Conservation (phyloP, 495 filamentous ascomycete genomes). For the Annulohypoxylon nitens region DNA sequence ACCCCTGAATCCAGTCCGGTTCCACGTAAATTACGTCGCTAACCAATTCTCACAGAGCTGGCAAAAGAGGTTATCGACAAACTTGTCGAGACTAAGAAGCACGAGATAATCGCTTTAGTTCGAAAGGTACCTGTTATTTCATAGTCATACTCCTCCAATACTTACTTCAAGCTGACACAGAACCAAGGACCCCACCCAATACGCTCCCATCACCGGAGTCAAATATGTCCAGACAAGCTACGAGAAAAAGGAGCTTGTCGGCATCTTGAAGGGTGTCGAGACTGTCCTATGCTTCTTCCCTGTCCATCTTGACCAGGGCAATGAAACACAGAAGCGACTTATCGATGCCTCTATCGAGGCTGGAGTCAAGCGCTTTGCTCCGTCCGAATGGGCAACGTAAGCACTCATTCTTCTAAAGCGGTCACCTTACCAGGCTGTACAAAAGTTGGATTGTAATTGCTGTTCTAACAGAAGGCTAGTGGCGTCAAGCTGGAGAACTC, state of each 20-base stretch:
- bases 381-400: constrained; percentile 57
- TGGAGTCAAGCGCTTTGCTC: constrained; percentile 69
- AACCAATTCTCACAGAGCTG: constrained; percentile 55
- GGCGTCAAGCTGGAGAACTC: constrained; percentile 24
- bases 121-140: constrained; percentile 55
- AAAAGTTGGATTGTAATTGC: too few relatives aligned
- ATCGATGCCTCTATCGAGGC: constrained; percentile 67
- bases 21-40: background rate
- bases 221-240: constrained; percentile 61
- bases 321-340: constrained; percentile 58
- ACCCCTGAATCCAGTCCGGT: background rate
- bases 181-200: constrained; percentile 30
- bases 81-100: constrained; percentile 62
- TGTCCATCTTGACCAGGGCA: constrained; percentile 50
- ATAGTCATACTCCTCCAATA: background rate
- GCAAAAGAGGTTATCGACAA: constrained; percentile 65
- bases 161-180: constrained; percentile 5
- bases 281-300: constrained; percentile 66
- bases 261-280: constrained; percentile 62
- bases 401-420: constrained; percentile 7
- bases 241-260: constrained; percentile 51
- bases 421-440: background rate
- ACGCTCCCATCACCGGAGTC: constrained; percentile 34
- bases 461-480: background rate
- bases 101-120: constrained; percentile 63